phyloP scores from a whole-genome alignment of 225 moss, liverwort and hornwort genomes.

The Straminergon stramineum region DNA sequence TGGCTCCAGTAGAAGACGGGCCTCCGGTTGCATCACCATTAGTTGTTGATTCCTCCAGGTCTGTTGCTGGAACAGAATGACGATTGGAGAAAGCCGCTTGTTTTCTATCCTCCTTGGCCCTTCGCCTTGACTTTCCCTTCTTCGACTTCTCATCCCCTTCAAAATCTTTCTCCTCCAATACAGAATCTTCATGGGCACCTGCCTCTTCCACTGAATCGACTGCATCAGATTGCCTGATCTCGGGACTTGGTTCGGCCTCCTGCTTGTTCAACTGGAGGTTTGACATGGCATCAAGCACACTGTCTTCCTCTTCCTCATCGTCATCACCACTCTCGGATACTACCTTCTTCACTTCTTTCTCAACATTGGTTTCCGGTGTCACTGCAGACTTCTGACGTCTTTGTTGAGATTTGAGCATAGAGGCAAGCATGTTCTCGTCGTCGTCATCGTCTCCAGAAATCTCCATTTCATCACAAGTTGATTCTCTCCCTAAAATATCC shows the following conservation, averaged over 20 bases:
- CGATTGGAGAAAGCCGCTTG: slow-evolving; percentile 50
- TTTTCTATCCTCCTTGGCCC: slow-evolving; percentile 59
- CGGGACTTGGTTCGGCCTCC: neutral
- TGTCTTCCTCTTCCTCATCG: slow-evolving; percentile 36
- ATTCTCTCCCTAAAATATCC: slow-evolving; percentile 5
- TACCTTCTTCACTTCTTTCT: neutral
- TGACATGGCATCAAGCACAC: slow-evolving; percentile 35
- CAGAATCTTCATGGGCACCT: slow-evolving; percentile 5
- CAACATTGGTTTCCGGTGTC: neutral
- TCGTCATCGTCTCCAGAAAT: slow-evolving; percentile 25
- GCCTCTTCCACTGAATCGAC: slow-evolving; percentile 17
- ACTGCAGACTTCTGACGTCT: slow-evolving; percentile 2
- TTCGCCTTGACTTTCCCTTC: slow-evolving; percentile 50
- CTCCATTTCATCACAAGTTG: slow-evolving; percentile 9
- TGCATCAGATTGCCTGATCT: neutral
- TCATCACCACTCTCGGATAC: slow-evolving; percentile 2
- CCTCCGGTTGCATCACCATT: slow-evolving; percentile 9
- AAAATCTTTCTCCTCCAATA: slow-evolving; percentile 14
- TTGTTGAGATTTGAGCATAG: slow-evolving; percentile 39
- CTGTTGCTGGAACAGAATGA: slow-evolving; percentile 16
- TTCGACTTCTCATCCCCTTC: slow-evolving; percentile 28
- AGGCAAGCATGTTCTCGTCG: slow-evolving; percentile 41
- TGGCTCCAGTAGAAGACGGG: slow-evolving; percentile 11
- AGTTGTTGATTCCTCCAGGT: slow-evolving; percentile 5
- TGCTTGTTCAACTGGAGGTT: slow-evolving; percentile 19